Evolutionary conservation across 371 early-diverging fungal genomes (phyloP), one percentile per base, ranked within the genome.

Genomic region (Zopfochytrium polystomum): DNA sequence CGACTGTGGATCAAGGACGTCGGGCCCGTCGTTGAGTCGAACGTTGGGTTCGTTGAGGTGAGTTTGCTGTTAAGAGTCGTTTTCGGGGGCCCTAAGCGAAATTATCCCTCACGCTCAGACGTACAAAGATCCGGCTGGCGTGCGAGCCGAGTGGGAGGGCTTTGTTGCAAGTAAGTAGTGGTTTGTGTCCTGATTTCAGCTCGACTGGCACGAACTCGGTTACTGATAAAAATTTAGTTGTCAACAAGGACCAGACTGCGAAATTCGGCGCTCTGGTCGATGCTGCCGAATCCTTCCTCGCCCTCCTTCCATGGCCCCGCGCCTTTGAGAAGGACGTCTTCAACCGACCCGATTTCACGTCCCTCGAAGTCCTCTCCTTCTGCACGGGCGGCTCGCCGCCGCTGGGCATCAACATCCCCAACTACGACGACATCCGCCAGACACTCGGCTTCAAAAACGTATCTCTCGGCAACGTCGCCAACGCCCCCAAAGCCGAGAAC

Each of bases 71-170:
- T 33, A 18, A 15, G 22, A 45, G 54, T 30, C 54, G 13, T 38
- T 42, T 50, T 18, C 50, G 1, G 1, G 1, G 15, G n/a, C 15
- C 18, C 23, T 50, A 23, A 49, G n/a, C n/a, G n/a, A n/a, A n/a
- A n/a, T n/a, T n/a, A n/a, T n/a, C n/a, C n/a, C n/a, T 1, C 77
- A 75, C 42, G 68, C 78, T 45, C 81, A 82, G 58, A 80, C 85
- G 3, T 85, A 84, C 61, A 74, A 77, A 25, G 84, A 84, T 64
- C 86, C 86, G 25, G 80, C 81, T 27, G 86, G 83, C 34, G 77
- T 82, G 4, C 78, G 86, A 47, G 86, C 83, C 42, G 86, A 84
- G 61, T 86, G 83, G 82, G 82, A 83, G 63, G 86, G 84, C 0
- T 86, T 84, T 57, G 82, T 84, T 20, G 18, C 30, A 43, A n/a